phyloP scores from a whole-genome alignment of 306 rosid genomes.

The Astragalus membranaceus region DNA sequence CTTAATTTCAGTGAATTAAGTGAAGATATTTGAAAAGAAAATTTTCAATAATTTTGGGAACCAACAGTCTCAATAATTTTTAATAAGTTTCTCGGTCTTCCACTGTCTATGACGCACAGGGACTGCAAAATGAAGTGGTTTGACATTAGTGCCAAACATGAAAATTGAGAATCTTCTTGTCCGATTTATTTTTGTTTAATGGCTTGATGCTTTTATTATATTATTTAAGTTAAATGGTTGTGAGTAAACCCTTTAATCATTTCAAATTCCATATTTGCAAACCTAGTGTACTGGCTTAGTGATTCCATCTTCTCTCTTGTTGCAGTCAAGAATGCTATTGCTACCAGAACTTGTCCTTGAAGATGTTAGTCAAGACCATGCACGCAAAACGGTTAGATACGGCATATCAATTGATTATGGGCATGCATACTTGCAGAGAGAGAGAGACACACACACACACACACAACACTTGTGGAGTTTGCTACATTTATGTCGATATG shows the following conservation, averaged over 20 bases:
- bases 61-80: too few species aligned
- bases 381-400: constrained; percentile 81
- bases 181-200: neutral
- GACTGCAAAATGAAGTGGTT: neutral
- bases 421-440: neutral
- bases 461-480: neutral
- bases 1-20: too few species aligned
- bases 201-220: neutral
- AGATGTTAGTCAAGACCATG: constrained; percentile 98
- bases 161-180: neutral
- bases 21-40: too few species aligned
- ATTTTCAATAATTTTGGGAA: too few species aligned
- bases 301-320: neutral
- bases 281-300: neutral
- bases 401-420: neutral
- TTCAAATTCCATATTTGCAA: neutral
- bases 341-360: constrained; percentile 91
- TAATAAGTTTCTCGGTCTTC: too few species aligned
- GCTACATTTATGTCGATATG: neutral
- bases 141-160: neutral
- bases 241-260: neutral
- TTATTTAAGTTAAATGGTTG: neutral
- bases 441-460: too few species aligned
- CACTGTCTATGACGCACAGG: neutral
- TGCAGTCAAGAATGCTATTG: constrained; percentile 83